Evolutionary conservation across 306 rosid genomes (phyloP).

Genomic region (Castanea sativa): DNA sequence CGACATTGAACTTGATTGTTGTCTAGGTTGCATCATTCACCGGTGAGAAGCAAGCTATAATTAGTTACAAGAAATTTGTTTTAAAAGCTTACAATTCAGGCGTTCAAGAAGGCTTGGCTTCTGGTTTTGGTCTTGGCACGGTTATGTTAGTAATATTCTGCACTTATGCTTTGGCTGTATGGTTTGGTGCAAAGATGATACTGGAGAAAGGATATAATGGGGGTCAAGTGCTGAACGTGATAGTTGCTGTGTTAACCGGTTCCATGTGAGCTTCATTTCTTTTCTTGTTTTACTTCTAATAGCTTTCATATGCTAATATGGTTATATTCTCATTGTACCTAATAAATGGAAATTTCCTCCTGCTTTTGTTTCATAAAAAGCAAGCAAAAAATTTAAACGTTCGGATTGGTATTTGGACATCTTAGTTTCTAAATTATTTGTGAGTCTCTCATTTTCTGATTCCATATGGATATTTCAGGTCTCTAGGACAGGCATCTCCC

Average conservation of each 20-base stretch:
- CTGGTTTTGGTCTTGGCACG: conserved; percentile 59
- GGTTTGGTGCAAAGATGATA: conserved; percentile 78
- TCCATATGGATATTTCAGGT: conserved; percentile 25
- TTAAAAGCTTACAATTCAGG: conserved; percentile 60
- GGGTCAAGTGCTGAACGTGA: conserved; percentile 52
- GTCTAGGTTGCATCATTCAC: conserved; percentile 78
- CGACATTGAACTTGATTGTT: neutral
- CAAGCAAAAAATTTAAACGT: neutral
- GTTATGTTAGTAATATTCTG: conserved; percentile 44
- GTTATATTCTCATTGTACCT: neutral
- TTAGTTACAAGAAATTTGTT: conserved; percentile 48
- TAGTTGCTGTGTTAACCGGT: conserved; percentile 55
- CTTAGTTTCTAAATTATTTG: neutral
- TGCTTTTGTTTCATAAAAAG: neutral
- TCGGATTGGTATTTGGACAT: neutral
- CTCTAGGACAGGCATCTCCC: conserved; percentile 60
- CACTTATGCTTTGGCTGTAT: conserved; percentile 51
- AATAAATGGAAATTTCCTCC: neutral
- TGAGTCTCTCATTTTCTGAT: neutral
- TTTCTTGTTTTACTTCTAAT: neutral
- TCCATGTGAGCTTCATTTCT: conserved; percentile 53
- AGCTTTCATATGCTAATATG: neutral
- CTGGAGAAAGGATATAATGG: conserved; percentile 64
- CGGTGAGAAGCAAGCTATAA: conserved; percentile 63
- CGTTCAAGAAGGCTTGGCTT: conserved; percentile 61